A percentile compares a stretch with the other conserved stretches of the same genome.
These are phyloP conservation scores for Mycena epipterygia DNA, from an alignment of 768 basidiomycete genomes.

Conservation along the genomic window DNA sequence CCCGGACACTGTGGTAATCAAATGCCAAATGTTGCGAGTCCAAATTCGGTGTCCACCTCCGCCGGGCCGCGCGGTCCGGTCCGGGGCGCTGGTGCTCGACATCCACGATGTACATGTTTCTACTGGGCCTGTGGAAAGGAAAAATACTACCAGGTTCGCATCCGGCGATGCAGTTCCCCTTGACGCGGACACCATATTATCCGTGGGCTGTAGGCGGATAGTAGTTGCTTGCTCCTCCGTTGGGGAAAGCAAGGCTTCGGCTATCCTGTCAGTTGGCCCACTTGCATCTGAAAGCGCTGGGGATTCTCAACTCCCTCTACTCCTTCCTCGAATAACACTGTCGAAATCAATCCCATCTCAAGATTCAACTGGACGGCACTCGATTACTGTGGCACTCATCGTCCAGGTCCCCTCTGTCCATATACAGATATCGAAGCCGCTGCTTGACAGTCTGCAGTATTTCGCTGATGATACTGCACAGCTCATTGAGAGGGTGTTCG, in stretches of 20 bases:
- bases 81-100: conserved; percentile 79
- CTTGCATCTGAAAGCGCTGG: conserved; percentile 44
- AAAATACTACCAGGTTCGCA: conserved; percentile 46
- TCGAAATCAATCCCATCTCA: conserved; percentile 42
- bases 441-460: conserved; percentile 85
- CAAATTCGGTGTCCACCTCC: conserved; percentile 80
- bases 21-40: conserved; percentile 71
- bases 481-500: conserved; percentile 65
- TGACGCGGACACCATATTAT: conserved; percentile 48
- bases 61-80: conserved; percentile 59
- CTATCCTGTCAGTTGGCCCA: conserved; percentile 66
- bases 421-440: conserved; percentile 70
- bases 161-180: conserved; percentile 16
- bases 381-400: conserved; percentile 44
- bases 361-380: conserved; percentile 22
- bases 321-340: conserved; percentile 53
- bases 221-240: conserved; percentile 63
- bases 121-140: conserved; percentile 45
- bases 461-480: conserved; percentile 91
- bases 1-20: conserved; percentile 48
- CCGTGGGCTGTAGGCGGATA: conserved; percentile 58
- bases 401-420: conserved; percentile 75
- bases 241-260: conserved; percentile 54
- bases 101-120: conserved; percentile 64
- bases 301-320: conserved; percentile 28